Percentiles rank a stretch among this genome's conserved stretches.
Conservation (phyloP, 768 basidiomycete genomes). For the Suillus americanus region DNA sequence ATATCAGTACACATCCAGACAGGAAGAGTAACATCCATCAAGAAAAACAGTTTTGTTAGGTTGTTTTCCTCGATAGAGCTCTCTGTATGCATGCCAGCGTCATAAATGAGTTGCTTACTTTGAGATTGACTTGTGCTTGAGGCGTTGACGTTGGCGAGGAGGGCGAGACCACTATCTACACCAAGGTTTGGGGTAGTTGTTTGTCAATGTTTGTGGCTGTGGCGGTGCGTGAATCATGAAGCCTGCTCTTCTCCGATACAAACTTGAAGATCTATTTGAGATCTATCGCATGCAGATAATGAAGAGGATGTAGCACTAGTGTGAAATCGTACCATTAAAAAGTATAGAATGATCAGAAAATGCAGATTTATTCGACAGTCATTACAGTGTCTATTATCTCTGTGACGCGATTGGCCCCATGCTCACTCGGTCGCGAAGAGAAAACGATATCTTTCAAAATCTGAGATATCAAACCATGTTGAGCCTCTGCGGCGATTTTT, state of each 20-base stretch:
- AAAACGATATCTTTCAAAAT: slow-evolving; percentile 93
- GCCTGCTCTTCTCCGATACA: not conserved
- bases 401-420: slow-evolving; percentile 22
- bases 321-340: not conserved
- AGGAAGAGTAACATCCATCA: slow-evolving; percentile 32
- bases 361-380: slow-evolving; percentile 27
- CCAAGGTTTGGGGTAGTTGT: slow-evolving; percentile 16
- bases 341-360: not conserved
- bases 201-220: slow-evolving; percentile 27
- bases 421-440: slow-evolving; percentile 45
- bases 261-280: not conserved
- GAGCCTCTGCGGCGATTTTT: slow-evolving; percentile 87
- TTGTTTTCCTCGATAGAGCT: not conserved
- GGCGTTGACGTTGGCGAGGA: slow-evolving; percentile 28
- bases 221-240: slow-evolving; percentile 7
- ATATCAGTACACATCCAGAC: slow-evolving; percentile 21
- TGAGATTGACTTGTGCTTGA: slow-evolving; percentile 22
- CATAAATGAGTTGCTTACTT: slow-evolving; percentile 26
- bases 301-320: not conserved
- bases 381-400: slow-evolving; percentile 40
- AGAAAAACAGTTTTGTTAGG: slow-evolving; percentile 1
- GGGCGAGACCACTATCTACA: slow-evolving; percentile 17
- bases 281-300: not conserved
- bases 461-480: slow-evolving; percentile 92
- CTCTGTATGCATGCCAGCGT: not conserved